Base-by-base conservation (phyloP, 2,329 filamentous ascomycete species). In the Alternaria ventricosa region DNA sequence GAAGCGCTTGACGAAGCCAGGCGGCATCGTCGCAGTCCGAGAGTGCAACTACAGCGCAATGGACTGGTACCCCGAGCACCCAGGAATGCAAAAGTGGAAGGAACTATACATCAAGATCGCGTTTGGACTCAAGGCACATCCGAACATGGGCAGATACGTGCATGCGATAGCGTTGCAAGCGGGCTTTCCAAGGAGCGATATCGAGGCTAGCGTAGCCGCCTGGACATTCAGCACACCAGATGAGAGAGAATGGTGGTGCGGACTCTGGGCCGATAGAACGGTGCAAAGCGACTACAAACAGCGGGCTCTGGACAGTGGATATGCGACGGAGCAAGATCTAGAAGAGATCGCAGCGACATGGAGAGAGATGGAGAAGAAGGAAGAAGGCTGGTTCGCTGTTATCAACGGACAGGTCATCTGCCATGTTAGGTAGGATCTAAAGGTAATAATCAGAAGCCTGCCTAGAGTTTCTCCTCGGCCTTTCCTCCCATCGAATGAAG, bases 11-110 rank as follows among this genome's bases (percentile, higher is more conserved):
- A 77, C 81, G 22, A 87, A 86, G 69, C 75, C 77, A 6, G 85
- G 84, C 4, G 87, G 87, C 3, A 78, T 89, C 5, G 75, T 90
- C 20, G 87, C 85, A 1, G 67, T 78, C 7, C 71, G 79, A n/a
- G 79, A 81, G 47, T 76, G 69, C 22, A 76, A 78, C 44, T 78
- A 75, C 62, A 67, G 72, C 9, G 76, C 72, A 4, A 77, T 78
- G 72, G 70, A 77, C 33, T 82, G 78, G 76, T 80, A 80, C 30
- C 82, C 82, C 1, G 75, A 79, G 12, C 69, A 76, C 10, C 63
- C 68, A 0, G 76, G 71, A 2, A 71, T 84, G 69, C 63, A 68
- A 1, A 74, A 78, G 43, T 81, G 79, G 72, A 73, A 76, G 36
- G 70, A 78, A 15, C 44, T 81, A 2, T 79, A 80, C 55, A 68